Conservation (phyloP, 805 yeast species). For the Kazachstania martiniae region DNA sequence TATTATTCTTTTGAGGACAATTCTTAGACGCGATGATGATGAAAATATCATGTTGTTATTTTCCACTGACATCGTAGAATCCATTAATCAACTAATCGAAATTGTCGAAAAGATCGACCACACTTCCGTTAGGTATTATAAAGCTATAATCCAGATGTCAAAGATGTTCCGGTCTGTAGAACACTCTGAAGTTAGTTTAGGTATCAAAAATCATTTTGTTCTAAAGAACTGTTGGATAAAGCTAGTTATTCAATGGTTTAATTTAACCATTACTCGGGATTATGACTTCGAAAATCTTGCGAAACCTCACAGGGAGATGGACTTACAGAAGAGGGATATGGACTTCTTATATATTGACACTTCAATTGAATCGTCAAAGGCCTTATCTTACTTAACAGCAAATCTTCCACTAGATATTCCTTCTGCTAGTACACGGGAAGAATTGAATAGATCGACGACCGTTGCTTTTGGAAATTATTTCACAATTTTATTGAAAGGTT, state of each 20-base stretch:
- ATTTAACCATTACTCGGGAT: conserved; percentile 34
- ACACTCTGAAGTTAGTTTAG: conserved; percentile 13
- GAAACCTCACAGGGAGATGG: conserved; percentile 23
- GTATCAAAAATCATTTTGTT: conserved; percentile 33
- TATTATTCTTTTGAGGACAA: conserved; percentile 33
- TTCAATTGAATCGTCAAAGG: conserved; percentile 47
- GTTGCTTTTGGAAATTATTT: conserved; percentile 62
- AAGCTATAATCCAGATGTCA: conserved; percentile 20
- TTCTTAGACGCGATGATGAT: conserved; percentile 23
- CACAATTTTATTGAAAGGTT: conserved; percentile 39
- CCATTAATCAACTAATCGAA: conserved; percentile 22
- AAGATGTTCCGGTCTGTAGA: conserved; percentile 19
- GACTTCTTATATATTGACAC: conserved; percentile 42
- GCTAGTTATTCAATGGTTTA: conserved; percentile 40
- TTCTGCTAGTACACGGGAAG: conserved; percentile 39
- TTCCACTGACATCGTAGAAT: conserved; percentile 22
- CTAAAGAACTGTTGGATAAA: conserved; percentile 39
- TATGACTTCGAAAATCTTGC: conserved; percentile 19
- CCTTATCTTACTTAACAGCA: conserved; percentile 43
- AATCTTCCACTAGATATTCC: conserved; percentile 47
- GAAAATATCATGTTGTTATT: conserved; percentile 16
- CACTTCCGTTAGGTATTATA: conserved; percentile 12
- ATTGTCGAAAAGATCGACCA: conserved; percentile 12
- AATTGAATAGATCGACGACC: conserved; percentile 40
- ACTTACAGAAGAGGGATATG: conserved; percentile 28